Conservation (phyloP, 2,329 filamentous ascomycete genomes). For the Sporothrix brasiliensis region DNA sequence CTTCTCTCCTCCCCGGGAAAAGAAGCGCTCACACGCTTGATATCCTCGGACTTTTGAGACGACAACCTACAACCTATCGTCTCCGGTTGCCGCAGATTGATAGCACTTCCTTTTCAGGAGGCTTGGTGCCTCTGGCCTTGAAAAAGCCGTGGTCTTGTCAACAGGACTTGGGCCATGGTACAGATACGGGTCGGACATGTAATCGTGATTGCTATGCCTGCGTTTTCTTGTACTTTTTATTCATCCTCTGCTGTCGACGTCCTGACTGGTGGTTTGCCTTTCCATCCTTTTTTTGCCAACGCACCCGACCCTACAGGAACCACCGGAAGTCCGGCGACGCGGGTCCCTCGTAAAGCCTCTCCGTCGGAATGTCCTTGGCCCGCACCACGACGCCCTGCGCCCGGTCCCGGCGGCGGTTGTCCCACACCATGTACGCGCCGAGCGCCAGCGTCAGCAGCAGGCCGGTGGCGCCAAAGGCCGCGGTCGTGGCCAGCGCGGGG, state of each 20-base stretch:
- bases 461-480: slow-evolving; percentile 64
- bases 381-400: slow-evolving; percentile 58
- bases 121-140: slow-evolving; percentile 49
- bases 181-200: slow-evolving; percentile 68
- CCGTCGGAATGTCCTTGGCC: slow-evolving; percentile 61
- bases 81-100: slow-evolving; percentile 61
- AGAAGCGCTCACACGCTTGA: slow-evolving; percentile 35
- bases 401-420: slow-evolving; percentile 64
- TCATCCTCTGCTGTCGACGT: background rate
- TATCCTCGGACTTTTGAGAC: slow-evolving; percentile 58
- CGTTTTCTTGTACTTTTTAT: background rate
- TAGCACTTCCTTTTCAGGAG: background rate
- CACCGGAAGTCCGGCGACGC: slow-evolving; percentile 58
- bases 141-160: slow-evolving; percentile 64
- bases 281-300: background rate
- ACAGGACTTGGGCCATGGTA: slow-evolving; percentile 54
- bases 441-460: slow-evolving; percentile 58
- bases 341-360: slow-evolving; percentile 58
- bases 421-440: slow-evolving; percentile 65
- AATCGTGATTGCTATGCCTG: background rate
- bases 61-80: slow-evolving; percentile 55
- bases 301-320: slow-evolving; percentile 43
- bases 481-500: slow-evolving; percentile 66
- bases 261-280: background rate
- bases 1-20: background rate